Conservation (phyloP, 371 early-diverging fungal genomes). For the Rhizomucor pusillus region DNA sequence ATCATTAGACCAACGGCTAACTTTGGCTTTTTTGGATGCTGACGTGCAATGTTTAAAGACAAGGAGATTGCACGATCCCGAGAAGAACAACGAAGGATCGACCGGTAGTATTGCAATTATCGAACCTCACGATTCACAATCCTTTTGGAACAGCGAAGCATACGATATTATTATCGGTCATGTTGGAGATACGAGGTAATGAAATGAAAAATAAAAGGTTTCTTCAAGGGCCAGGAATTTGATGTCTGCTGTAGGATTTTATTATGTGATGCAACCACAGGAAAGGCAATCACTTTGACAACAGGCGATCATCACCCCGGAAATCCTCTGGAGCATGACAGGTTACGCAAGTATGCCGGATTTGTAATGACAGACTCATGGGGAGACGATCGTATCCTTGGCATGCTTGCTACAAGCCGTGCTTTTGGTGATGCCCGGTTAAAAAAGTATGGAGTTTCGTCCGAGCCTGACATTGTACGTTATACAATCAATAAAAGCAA, state of each 20-base stretch:
- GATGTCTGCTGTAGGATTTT: conserved; percentile 24
- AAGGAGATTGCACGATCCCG: conserved; percentile 25
- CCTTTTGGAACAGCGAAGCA: conserved; percentile 61
- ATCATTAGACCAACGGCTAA: conserved; percentile 58
- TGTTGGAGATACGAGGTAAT: conserved; percentile 60
- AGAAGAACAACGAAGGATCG: conserved; percentile 46
- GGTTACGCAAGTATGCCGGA: conserved; percentile 60
- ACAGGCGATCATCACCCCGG: conserved; percentile 66
- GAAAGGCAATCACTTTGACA: conserved; percentile 51
- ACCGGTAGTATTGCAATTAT: conserved; percentile 62
- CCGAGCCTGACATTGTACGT: conserved; percentile 70
- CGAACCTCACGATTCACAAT: conserved; percentile 45
- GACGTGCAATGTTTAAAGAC: conserved; percentile 39
- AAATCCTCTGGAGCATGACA: conserved; percentile 51
- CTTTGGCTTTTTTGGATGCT: conserved; percentile 50
- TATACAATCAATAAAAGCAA: conserved; percentile 30
- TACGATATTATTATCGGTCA: conserved; percentile 59
- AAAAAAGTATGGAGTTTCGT: conserved; percentile 72
- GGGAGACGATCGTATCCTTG: conserved; percentile 75
- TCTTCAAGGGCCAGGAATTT: neutral
- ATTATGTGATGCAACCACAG: conserved; percentile 54
- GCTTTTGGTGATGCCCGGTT: conserved; percentile 73
- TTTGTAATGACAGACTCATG: conserved; percentile 72
- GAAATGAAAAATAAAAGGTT: no score
- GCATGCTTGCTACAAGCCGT: conserved; percentile 69